Evolutionary conservation across 2,329 filamentous ascomycete genomes (phyloP), one percentile per base, ranked within the genome.

Genomic region (Fusarium floridanum): DNA sequence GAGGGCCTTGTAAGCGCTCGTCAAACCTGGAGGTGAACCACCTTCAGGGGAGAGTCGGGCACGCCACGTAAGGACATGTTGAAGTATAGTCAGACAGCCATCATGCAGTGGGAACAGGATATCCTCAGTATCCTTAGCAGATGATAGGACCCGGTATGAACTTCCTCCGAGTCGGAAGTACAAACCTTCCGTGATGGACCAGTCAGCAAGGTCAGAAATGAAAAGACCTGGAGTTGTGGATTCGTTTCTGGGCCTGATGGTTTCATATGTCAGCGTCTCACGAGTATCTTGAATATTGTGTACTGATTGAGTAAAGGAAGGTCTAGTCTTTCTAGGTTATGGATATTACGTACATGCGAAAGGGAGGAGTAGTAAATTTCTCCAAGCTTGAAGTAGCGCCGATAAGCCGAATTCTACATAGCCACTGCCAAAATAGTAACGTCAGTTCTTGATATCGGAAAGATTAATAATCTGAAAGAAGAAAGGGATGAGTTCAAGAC

Each of bases 121-220:
- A 29, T 67, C 45, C 11, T 27, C 9, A 16, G 29, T 39, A 11
- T 62, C 29, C 5, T 39, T 12, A 12, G 22, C 27, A 20, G 36
- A 9, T 1, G 41, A n/a, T 20, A 67, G 24, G 4, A 56, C 64
- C 12, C 59, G 65, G 48, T 62, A 67, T n/a, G 24, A 14, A 20
- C 55, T 39, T 39, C 39, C 37, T 9, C 22, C 43, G 8, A 43
- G 24, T 48, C 59, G 36, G 14, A 67, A 67, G 27, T 62, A 29
- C 8, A 17, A 22, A 5, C 65, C 65, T 12, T 67, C 65, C 6
- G 64, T 62, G 24, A 61, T 24, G 37, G 34, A n/a, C 65, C 59
- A 67, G 17, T 37, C 36, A 3, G 59, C 59, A 17, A 50, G 48
- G 9, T 39, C 59, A 6, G 59, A 67, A 12, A 67, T 37, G 11